Evolutionary conservation across 805 yeast genomes (phyloP).

Genomic region (Nakazawaea anatomiae): DNA sequence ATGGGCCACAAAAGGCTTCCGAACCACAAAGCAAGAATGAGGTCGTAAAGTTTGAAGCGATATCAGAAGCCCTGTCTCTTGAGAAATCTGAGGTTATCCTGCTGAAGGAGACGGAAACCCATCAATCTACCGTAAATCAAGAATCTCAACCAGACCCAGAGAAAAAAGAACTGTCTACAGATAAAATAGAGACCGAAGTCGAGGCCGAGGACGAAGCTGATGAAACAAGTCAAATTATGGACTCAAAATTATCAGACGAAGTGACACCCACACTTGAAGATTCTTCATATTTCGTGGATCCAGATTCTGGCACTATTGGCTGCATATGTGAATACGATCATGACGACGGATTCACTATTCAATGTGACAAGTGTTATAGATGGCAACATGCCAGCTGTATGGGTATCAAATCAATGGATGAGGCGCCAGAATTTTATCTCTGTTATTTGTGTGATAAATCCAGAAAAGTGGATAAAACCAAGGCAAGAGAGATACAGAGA

Average conservation of each 20-base stretch:
- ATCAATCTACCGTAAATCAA: no score
- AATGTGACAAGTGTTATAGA: constrained; percentile 85
- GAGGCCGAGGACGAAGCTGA: not conserved
- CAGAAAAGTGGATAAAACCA: constrained; percentile 34
- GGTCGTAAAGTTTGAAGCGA: not conserved
- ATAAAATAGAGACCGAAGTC: not conserved
- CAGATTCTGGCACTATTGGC: constrained; percentile 81
- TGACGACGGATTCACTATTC: constrained; percentile 91
- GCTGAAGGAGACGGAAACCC: not conserved
- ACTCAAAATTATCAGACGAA: constrained; percentile 10
- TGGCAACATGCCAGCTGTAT: constrained; percentile 97
- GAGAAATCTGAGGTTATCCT: not conserved
- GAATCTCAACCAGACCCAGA: not conserved
- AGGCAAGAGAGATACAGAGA: constrained; percentile 28
- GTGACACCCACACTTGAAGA: constrained; percentile 22
- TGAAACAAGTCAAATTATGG: not conserved
- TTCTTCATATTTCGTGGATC: constrained; percentile 57
- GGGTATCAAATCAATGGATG: constrained; percentile 62
- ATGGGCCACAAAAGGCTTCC: not conserved
- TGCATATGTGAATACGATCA: constrained; percentile 85
- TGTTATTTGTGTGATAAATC: constrained; percentile 68
- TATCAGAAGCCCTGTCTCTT: not conserved
- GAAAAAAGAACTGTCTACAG: constrained; percentile 6
- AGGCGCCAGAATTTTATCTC: constrained; percentile 76
- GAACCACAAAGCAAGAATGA: constrained; percentile 4